Base-by-base conservation (phyloP, 2,329 filamentous ascomycete species). In the Colletotrichum brevisporum region DNA sequence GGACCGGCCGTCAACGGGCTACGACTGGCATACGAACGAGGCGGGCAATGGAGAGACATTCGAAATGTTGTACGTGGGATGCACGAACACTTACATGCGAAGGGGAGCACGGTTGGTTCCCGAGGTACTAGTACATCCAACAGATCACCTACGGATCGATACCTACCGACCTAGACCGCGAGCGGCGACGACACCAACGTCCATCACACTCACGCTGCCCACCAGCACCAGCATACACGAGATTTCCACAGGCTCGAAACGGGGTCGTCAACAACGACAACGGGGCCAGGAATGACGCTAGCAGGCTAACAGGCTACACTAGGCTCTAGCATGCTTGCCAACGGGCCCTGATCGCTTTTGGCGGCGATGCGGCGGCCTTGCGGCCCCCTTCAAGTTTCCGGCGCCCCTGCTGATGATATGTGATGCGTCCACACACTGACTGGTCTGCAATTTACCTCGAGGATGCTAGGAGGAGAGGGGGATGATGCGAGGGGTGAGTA, bases 301-400 rank as follows among this genome's bases (percentile, higher is more conserved):
- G 18, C 50, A 57, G 39, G 59, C 64, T 53, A 41, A 45, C 13
- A 26, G 50, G 27, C 27, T 31, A 31, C 27, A 36, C 43, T 51
- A 27, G 45, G 8, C 27, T 26, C 43, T 51, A 27, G 45, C 55
- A 66, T 60, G 62, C 66, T 52, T 51, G 62, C 55, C 18, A 51
- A 66, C 41, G 55, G 62, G 66, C 55, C 62, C 45, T 66, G 55
- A 69, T 69, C 54, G 50, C 51, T 69, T 69, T 43, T 60, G 41
- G 55, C 50, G 65, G 60, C 53, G 59, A 53, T 51, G 41, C 21
- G 61, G 53, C 62, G 65, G 65, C 65, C 53, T 54, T 59, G 50
- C 65, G 65, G 66, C 43, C 66, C 58, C 50, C 55, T 60, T 51
- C 62, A 69, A 66, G 50, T 66, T 56, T 69, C 62, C 66, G 66